A percentile compares a stretch with the other conserved stretches of the same genome.
Conservation (phyloP, 2,329 filamentous ascomycete genomes). For the Aspergillus aculeatus region DNA sequence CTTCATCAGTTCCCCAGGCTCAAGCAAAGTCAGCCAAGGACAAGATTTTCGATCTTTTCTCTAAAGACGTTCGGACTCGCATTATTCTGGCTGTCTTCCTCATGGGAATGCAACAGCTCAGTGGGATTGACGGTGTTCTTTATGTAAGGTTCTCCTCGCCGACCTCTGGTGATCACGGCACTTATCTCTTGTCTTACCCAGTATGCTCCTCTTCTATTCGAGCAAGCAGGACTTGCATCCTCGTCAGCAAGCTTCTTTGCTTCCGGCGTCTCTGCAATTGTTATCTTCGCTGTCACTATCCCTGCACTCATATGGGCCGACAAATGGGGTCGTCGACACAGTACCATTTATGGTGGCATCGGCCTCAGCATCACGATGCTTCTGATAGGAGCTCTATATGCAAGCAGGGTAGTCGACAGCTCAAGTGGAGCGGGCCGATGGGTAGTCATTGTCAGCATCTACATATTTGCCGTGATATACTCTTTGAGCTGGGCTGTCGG, state of each 20-base stretch:
- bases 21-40: constrained; percentile 16
- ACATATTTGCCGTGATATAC: constrained; percentile 30
- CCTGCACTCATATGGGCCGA: constrained; percentile 58
- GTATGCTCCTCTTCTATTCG: constrained; percentile 62
- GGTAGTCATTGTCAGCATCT: constrained; percentile 31
- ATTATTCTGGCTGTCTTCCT: constrained; percentile 57
- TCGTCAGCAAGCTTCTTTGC: constrained; percentile 58
- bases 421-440: constrained; percentile 30
- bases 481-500: constrained; percentile 54
- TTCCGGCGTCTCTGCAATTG: constrained; percentile 59
- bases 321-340: constrained; percentile 56
- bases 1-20: neutral
- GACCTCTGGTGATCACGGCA: neutral
- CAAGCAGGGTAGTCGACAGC: constrained; percentile 29
- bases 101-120: constrained; percentile 60
- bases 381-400: constrained; percentile 35
- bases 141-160: constrained; percentile 48
- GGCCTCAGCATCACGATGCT: constrained; percentile 45
- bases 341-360: constrained; percentile 55
- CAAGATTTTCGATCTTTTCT: constrained; percentile 34
- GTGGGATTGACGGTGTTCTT: constrained; percentile 62
- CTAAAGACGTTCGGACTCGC: constrained; percentile 46
- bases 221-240: constrained; percentile 58
- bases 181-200: constrained; percentile 21
- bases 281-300: constrained; percentile 59